A percentile compares a stretch with the other conserved stretches of the same genome.
These are phyloP conservation scores for Actinomucor elegans DNA, from an alignment of 371 early-diverging fungal species.

Conservation along the genomic window DNA sequence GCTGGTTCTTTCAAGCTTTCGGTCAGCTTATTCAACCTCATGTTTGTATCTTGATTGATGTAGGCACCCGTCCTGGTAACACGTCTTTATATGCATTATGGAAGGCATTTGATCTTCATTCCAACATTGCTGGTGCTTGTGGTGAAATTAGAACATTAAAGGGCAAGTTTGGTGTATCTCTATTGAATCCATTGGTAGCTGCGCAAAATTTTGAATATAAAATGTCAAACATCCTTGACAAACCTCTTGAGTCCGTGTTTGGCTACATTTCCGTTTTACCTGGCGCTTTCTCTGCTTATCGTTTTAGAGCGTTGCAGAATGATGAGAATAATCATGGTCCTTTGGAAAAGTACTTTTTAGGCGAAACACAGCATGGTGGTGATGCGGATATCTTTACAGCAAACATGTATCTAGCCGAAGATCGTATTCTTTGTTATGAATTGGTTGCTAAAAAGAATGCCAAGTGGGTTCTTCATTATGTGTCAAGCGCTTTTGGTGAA, in stretches of 20 bases:
- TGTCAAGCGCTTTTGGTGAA: conserved; percentile 73
- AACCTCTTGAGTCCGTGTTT: conserved; percentile 94
- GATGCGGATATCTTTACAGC: conserved; percentile 68
- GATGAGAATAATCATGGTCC: conserved; percentile 71
- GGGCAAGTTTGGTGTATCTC: conserved; percentile 63
- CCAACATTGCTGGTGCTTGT: conserved; percentile 89
- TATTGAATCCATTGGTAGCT: conserved; percentile 86
- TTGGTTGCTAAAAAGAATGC: conserved; percentile 73
- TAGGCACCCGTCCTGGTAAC: conserved; percentile 88
- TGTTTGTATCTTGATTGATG: conserved; percentile 90
- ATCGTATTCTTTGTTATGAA: conserved; percentile 89
- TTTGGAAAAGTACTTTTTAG: conserved; percentile 88
- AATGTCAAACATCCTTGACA: conserved; percentile 96
- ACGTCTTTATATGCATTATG: conserved; percentile 92
- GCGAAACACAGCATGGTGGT: conserved; percentile 84
- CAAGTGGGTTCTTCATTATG: conserved; percentile 69
- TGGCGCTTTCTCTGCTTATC: conserved; percentile 97
- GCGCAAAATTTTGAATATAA: conserved; percentile 96
- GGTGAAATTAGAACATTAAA: conserved; percentile 94
- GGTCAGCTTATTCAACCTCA: conserved; percentile 85
- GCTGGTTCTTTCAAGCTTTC: conserved; percentile 98
- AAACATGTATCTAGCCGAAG: conserved; percentile 84
- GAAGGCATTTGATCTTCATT: conserved; percentile 90
- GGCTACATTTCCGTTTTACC: conserved; percentile 97
- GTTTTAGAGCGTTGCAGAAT: conserved; percentile 85